Percentiles rank a stretch among this genome's conserved stretches.
Evolutionary conservation across 208 protist species (phyloP).

Genomic region (Leishmania aethiopica): DNA sequence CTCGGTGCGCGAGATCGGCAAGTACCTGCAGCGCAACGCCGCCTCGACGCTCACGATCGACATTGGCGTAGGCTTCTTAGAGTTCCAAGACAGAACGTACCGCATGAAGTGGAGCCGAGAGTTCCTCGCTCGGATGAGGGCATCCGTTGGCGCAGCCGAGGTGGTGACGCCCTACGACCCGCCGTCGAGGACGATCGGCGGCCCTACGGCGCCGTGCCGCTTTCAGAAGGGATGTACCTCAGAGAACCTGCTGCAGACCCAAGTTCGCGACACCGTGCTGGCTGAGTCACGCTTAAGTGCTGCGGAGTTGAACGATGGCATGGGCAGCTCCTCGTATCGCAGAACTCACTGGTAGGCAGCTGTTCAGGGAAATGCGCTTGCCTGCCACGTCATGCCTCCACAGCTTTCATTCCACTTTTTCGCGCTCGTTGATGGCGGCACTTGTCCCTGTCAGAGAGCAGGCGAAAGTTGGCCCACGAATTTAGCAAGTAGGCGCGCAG

Average conservation of each 20-base stretch:
- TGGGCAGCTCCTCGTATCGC: slow-evolving; percentile 61
- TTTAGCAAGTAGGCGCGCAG: not conserved
- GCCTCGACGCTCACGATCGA: slow-evolving; percentile 67
- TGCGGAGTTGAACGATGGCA: slow-evolving; percentile 72
- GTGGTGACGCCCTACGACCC: slow-evolving; percentile 65
- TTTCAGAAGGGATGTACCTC: slow-evolving; percentile 58
- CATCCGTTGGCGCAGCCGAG: slow-evolving; percentile 34
- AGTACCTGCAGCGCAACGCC: slow-evolving; percentile 75
- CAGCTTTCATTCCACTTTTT: not conserved
- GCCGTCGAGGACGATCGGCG: slow-evolving; percentile 64
- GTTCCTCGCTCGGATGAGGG: slow-evolving; percentile 51
- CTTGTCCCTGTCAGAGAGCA: not conserved
- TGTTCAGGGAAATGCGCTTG: too few relatives aligned
- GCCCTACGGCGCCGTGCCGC: slow-evolving; percentile 53
- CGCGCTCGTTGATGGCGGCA: not conserved
- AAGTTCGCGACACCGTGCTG: slow-evolving; percentile 45
- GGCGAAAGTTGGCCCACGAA: not conserved
- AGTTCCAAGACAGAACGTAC: slow-evolving; percentile 73
- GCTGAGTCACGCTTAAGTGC: slow-evolving; percentile 61
- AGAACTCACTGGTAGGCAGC: slow-evolving; percentile 56
- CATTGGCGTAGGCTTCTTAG: slow-evolving; percentile 64
- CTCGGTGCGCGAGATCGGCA: slow-evolving; percentile 84
- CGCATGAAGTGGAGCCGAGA: slow-evolving; percentile 73
- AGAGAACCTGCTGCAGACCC: slow-evolving; percentile 33
- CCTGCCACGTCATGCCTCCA: not conserved